Base-by-base conservation (phyloP, 2,329 filamentous ascomycete species). In the Alternaria sp. region DNA sequence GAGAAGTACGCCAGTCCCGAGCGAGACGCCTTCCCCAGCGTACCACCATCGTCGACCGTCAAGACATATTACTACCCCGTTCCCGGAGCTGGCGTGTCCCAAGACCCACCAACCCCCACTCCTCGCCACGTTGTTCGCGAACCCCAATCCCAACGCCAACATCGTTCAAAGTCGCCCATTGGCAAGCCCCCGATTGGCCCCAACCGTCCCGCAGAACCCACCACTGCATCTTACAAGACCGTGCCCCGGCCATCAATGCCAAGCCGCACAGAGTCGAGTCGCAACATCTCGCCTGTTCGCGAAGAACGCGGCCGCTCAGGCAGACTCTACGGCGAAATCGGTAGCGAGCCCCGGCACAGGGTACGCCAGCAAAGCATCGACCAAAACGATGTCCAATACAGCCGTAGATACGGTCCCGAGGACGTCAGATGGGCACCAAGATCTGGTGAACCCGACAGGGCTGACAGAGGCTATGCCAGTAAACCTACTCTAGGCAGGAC, bases 121-220 rank as follows among this genome's bases (percentile, higher is more conserved):
- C 75, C 76, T 60, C 76, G 73, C 61, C 77, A 76, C 21, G 64
- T 80, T 25, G 62, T 73, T 14, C 76, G 72, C 58, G 78, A 80
- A 61, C 78, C 79, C 43, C 67, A 57, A 49, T 70, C 79, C 43
- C 67, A 57, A 44, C 71, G 67, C 33, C 56, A 63, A 50, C 71
- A 74, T 61, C 69, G 67, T 55, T 71, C 75, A 23, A 67, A 77
- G 11, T 75, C 77, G 43, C 76, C 76, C 30, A 65, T 79, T 4
- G 64, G 67, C 28, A 72, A 70, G 37, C 78, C 77, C 6, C 78
- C 78, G 5, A 78, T 79, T 54, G 77, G 77, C 18, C 26, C 73
- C 33, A 77, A 78, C 51, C 70, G 77, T 18, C 74, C 67, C 4
- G 56, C 64, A 20, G 74, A 75, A 54, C 28, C 61, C 37, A 63